A percentile compares a stretch with the other conserved stretches of the same genome.
phyloP scores from a whole-genome alignment of 495 filamentous ascomycete species.

The Neurospora sp. region DNA sequence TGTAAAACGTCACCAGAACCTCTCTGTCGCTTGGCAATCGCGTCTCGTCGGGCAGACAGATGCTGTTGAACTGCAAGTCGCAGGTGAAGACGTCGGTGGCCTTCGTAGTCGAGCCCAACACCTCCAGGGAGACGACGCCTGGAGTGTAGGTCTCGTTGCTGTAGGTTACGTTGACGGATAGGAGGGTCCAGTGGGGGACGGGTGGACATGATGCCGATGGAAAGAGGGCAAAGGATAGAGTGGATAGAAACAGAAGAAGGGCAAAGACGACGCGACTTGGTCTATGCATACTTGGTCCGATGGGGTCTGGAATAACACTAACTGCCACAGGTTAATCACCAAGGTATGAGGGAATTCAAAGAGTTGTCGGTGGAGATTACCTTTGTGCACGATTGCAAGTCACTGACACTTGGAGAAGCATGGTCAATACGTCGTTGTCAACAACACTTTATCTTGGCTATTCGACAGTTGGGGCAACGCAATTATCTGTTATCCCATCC shows the following conservation, averaged over 20 bases:
- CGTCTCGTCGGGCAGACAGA: neutral
- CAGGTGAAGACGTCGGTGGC: neutral
- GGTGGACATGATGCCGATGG: neutral
- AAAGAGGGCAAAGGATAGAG: neutral
- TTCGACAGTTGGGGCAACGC: neutral
- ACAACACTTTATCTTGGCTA: neutral
- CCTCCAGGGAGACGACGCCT: neutral
- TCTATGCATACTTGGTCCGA: neutral
- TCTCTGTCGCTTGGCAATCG: neutral
- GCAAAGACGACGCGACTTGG: neutral
- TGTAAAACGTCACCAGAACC: neutral
- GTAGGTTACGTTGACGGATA: neutral
- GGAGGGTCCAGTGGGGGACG: constrained; percentile 1
- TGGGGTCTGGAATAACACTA: neutral
- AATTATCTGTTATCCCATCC: neutral
- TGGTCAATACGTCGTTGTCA: neutral
- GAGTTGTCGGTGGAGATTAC: neutral
- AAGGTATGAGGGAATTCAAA: neutral
- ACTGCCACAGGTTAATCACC: neutral
- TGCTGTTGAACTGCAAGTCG: constrained; percentile 1
- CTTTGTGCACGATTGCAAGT: neutral
- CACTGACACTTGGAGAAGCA: neutral
- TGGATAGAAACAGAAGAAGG: neutral
- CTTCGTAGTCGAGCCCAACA: constrained; percentile 1
- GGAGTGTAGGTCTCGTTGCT: constrained; percentile 5